Base-by-base conservation (phyloP, 2,329 filamentous ascomycete species). In the Huntiella moniliformis region DNA sequence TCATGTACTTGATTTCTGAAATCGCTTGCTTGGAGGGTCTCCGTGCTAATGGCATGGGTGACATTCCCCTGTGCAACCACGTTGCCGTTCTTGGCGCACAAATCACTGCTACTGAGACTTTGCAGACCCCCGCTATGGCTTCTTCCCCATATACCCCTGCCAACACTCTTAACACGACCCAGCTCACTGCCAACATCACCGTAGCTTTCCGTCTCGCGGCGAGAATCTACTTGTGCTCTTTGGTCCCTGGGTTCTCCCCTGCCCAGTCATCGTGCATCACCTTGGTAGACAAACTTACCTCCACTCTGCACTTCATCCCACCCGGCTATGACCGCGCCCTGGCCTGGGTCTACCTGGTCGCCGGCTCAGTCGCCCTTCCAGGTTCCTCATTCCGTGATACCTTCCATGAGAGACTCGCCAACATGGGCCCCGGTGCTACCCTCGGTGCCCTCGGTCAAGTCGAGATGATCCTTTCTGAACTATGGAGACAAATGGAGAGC, bases 1-100 rank as follows among this genome's bases (percentile, higher is more conserved):
- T 96, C 63, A 95, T 98, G 86, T 96, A 94, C 61, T 70, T 96
- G 55, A 93, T 98, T 59, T 93, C 86, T 2, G 91, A 98, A 64
- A 94, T 96, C 55, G 84, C 88, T 46, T 96, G 91, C 62, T 76
- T 98, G 45, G 91, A 96, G 60, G 82, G 83, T 3, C 74, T 95
- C 52, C 92, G 91, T 68, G 66, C 69, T 35, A 76, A 82, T 50
- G 82, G 82, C 54, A 85, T 91, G 66, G 82, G 93, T 54, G 79
- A 91, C 56, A 78, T 91, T 52, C 75, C 77, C 43, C 75, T 96
- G 38, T 95, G 87, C 71, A 74, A 81, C 50, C 88, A 95, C 61
- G 85, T 96, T 35, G 78, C 81, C 51, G 77, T 81, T n/a, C 76
- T 96, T 5, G 88, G 84, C 39, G 74, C 82, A 56, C 85, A 93